Evolutionary conservation across 1,284 basidiomycete species (phyloP).

Genomic region (Flammula alnicola): DNA sequence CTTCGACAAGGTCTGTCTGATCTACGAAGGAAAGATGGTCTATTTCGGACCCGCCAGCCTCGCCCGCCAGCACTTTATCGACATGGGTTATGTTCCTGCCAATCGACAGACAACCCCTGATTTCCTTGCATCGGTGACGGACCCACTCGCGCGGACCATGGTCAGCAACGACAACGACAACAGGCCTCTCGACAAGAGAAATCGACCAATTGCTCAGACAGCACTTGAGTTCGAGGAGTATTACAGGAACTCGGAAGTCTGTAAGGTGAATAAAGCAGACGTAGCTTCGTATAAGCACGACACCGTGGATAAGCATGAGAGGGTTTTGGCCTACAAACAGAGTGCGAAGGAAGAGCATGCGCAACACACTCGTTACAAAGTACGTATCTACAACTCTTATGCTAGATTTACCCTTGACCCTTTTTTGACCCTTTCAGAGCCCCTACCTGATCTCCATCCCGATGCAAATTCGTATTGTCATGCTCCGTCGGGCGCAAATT

Average conservation of each 20-base stretch:
- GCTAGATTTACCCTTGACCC: background rate
- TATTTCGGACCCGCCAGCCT: slow-evolving; percentile 65
- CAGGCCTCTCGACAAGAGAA: slow-evolving; percentile 20
- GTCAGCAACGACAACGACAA: slow-evolving; percentile 16
- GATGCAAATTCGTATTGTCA: slow-evolving; percentile 70
- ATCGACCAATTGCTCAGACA: slow-evolving; percentile 53
- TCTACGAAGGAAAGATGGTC: slow-evolving; percentile 72
- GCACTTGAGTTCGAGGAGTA: slow-evolving; percentile 58
- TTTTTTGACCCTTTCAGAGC: slow-evolving; percentile 26
- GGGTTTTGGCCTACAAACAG: slow-evolving; percentile 42
- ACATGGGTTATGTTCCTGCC: slow-evolving; percentile 61
- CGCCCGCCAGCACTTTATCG: slow-evolving; percentile 69
- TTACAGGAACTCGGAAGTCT: slow-evolving; percentile 42
- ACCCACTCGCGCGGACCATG: slow-evolving; percentile 53
- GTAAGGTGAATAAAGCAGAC: slow-evolving; percentile 42
- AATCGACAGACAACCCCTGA: slow-evolving; percentile 43
- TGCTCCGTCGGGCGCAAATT: slow-evolving; percentile 68
- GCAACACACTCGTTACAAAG: slow-evolving; percentile 35
- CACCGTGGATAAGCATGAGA: slow-evolving; percentile 37
- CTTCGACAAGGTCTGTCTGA: slow-evolving; percentile 74
- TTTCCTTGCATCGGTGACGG: slow-evolving; percentile 53
- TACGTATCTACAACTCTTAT: slow-evolving; percentile 13
- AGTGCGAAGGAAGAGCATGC: slow-evolving; percentile 54
- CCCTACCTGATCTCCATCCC: slow-evolving; percentile 54
- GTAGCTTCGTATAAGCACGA: slow-evolving; percentile 46